phyloP scores from a whole-genome alignment of 495 filamentous ascomycete species.

The Trichoderma reesei region DNA sequence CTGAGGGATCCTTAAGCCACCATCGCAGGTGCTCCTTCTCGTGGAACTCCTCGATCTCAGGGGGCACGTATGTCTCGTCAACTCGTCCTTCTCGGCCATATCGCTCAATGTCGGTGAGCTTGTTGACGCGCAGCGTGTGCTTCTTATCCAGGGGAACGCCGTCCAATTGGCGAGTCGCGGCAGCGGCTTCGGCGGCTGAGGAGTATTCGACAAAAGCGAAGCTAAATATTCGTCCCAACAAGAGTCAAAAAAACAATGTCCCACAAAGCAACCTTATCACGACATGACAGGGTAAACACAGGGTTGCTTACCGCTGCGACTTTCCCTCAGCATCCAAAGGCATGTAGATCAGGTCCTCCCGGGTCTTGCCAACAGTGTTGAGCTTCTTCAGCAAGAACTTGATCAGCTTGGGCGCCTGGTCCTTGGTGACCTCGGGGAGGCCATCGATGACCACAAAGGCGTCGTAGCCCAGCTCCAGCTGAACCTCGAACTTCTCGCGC shows the following conservation, averaged over 20 bases:
- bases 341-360: slow-evolving; percentile 86
- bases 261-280: background rate
- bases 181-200: slow-evolving; percentile 79
- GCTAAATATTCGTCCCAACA: slow-evolving; percentile 30
- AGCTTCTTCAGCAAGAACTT: slow-evolving; percentile 93
- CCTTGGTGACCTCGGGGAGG: slow-evolving; percentile 73
- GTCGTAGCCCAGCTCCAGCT: slow-evolving; percentile 89
- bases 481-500: slow-evolving; percentile 84
- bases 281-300: background rate
- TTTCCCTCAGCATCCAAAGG: slow-evolving; percentile 72
- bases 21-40: slow-evolving; percentile 92
- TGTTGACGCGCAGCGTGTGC: slow-evolving; percentile 92
- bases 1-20: slow-evolving; percentile 77
- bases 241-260: background rate
- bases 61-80: slow-evolving; percentile 77
- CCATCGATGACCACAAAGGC: slow-evolving; percentile 94
- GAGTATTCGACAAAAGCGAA: slow-evolving; percentile 95
- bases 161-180: slow-evolving; percentile 78
- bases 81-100: slow-evolving; percentile 90
- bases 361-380: slow-evolving; percentile 68
- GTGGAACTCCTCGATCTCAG: slow-evolving; percentile 65
- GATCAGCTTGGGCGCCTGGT: slow-evolving; percentile 77
- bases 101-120: slow-evolving; percentile 92
- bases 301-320: slow-evolving; percentile 59
- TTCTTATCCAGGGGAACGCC: slow-evolving; percentile 82